phyloP scores from a whole-genome alignment of 352 stramenopile species.

The Phytophthora nicotianae region DNA sequence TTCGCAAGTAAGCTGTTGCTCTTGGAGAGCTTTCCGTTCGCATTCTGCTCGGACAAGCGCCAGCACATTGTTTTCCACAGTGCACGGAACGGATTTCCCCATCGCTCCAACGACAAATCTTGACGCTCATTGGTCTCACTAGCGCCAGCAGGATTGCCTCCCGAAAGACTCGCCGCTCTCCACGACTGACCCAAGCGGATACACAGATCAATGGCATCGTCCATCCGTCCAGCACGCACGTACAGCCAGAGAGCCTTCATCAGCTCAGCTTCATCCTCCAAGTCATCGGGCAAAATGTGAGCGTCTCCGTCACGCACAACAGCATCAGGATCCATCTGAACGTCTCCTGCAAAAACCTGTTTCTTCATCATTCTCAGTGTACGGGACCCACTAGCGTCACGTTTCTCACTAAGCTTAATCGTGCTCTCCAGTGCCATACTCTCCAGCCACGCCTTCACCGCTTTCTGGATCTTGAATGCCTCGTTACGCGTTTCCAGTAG shows the following conservation, averaged over 20 bases:
- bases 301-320: slow-evolving; percentile 68
- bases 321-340: slow-evolving; percentile 77
- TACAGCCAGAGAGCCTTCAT: slow-evolving; percentile 80
- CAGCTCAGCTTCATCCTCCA: slow-evolving; percentile 80
- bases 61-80: slow-evolving; percentile 90
- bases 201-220: slow-evolving; percentile 76
- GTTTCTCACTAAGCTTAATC: slow-evolving; percentile 65
- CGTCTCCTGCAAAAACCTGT: slow-evolving; percentile 32
- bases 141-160: slow-evolving; percentile 60
- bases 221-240: slow-evolving; percentile 65
- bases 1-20: slow-evolving; percentile 62
- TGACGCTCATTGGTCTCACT: slow-evolving; percentile 57
- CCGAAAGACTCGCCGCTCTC: slow-evolving; percentile 79
- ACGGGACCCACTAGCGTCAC: slow-evolving; percentile 49
- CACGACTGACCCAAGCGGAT: slow-evolving; percentile 76
- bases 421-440: slow-evolving; percentile 76
- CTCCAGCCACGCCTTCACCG: slow-evolving; percentile 83
- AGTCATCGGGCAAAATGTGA: slow-evolving; percentile 72
- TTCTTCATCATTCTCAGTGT: slow-evolving; percentile 73
- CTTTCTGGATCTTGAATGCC: slow-evolving; percentile 70
- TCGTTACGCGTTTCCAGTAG: slow-evolving; percentile 66
- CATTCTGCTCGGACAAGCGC: slow-evolving; percentile 68
- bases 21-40: slow-evolving; percentile 57
- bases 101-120: slow-evolving; percentile 61
- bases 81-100: slow-evolving; percentile 82